phyloP scores from a whole-genome alignment of 805 yeast species.

The Martiniozyma abietophila region DNA sequence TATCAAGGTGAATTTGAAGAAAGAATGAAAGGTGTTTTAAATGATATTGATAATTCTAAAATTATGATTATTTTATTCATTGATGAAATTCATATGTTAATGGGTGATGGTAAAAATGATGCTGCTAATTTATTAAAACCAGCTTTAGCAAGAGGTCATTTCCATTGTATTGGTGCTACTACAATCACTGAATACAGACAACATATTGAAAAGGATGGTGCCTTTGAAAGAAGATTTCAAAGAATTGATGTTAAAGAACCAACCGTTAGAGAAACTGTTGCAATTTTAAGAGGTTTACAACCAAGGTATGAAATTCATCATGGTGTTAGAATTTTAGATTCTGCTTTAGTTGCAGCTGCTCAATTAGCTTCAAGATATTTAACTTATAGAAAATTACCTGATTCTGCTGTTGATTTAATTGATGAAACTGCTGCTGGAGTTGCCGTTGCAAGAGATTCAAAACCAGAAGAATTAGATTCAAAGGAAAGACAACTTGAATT shows the following conservation, averaged over 20 bases:
- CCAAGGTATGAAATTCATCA: constrained; percentile 94
- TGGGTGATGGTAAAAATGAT: constrained; percentile 98
- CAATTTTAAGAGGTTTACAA: constrained; percentile 92
- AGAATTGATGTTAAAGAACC: constrained; percentile 95
- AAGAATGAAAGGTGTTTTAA: constrained; percentile 91
- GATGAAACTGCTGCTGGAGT: constrained; percentile 97
- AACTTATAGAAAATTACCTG: constrained; percentile 93
- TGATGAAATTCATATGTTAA: constrained; percentile 97
- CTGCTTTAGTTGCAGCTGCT: constrained; percentile 90
- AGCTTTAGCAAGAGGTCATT: constrained; percentile 90
- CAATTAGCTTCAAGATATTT: constrained; percentile 89
- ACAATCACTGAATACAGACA: constrained; percentile 91
- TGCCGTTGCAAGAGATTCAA: constrained; percentile 96
- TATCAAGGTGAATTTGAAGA: constrained; percentile 99
- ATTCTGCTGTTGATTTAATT: constrained; percentile 91
- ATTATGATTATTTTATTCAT: constrained; percentile 83
- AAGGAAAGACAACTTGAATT: constrained; percentile 88
- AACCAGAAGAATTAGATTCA: constrained; percentile 92
- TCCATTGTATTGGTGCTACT: constrained; percentile 98
- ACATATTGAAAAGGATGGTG: constrained; percentile 92
- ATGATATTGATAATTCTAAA: constrained; percentile 83
- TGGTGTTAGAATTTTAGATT: constrained; percentile 92
- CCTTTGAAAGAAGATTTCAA: constrained; percentile 97
- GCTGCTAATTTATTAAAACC: constrained; percentile 96
- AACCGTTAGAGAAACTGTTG: constrained; percentile 84